Base-by-base conservation (phyloP, 352 stramenopile genomes). In the Hyaloperonospora arabidopsidis region DNA sequence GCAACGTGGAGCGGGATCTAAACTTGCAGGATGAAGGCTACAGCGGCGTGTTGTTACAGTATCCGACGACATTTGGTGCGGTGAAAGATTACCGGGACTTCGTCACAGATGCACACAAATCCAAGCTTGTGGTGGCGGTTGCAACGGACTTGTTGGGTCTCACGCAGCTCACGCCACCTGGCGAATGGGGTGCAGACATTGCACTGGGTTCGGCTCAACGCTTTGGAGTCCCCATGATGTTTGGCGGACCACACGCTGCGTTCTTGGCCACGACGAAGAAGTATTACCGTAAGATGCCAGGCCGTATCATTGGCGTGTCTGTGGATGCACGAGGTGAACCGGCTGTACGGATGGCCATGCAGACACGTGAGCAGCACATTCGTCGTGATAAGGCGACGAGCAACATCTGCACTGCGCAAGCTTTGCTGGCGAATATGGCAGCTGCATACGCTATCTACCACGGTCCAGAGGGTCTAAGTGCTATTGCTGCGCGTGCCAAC, bases 331-430 rank as follows among this genome's bases (percentile, higher is more conserved):
- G 89, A n/a, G 95, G 95, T 23, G 97, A 98, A 56, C 90, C 82
- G 0, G 94, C 88, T 35, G 74, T 99, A 40, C 87, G 97, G 22
- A 99, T 99, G 96, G 96, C 97, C 17, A 98, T 99, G 94, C 97
- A 99, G 79, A 99, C 97, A 7, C 89, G 97, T 52, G 97, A 99
- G 70, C 92, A 97, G 69, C 96, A 98, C 74, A 99, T 99, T 70
- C 89, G 95, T 55, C 89, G 97, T 52, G 96, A 99, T 75, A 99
- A 99, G 78, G 97, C 97, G 5, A 99, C 97, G 2, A 97, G 80
- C 49, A 99, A 99, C 74, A 99, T 99, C 74, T 99, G 97, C 68
- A 99, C 97, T 28, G 96, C 97, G 0, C 97, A 99, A 74, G 96
- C 96, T 39, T 67, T 99, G 45, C 74, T 99, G 35, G 97, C 97